Evolutionary conservation across 345 rosid species (phyloP).

Genomic region (Aegle marmelos): DNA sequence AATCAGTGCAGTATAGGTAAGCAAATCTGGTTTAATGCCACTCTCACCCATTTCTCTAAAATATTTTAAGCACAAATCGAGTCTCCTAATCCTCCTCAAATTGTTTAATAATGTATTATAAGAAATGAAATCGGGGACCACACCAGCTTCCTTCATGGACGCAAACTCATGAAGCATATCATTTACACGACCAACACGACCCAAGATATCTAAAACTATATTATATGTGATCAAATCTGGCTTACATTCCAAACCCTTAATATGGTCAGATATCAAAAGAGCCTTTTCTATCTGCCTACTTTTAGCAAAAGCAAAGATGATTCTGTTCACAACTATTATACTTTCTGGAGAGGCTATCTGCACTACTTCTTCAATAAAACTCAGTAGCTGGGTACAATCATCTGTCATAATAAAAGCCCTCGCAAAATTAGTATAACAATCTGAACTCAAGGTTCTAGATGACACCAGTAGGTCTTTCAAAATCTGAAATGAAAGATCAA

Average conservation of each 20-base stretch:
- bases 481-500: slow-evolving; percentile 33
- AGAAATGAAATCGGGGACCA: slow-evolving; percentile 54
- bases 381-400: slow-evolving; percentile 36
- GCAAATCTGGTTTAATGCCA: slow-evolving; percentile 69
- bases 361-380: slow-evolving; percentile 48
- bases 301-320: slow-evolving; percentile 60
- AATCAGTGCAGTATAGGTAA: slow-evolving; percentile 75
- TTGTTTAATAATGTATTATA: slow-evolving; percentile 73
- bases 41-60: slow-evolving; percentile 54
- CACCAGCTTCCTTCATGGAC: slow-evolving; percentile 61
- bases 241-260: slow-evolving; percentile 41
- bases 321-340: slow-evolving; percentile 49
- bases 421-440: slow-evolving; percentile 53
- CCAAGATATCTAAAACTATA: slow-evolving; percentile 61
- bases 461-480: slow-evolving; percentile 44
- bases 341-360: slow-evolving; percentile 40
- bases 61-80: slow-evolving; percentile 55
- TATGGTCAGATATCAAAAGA: slow-evolving; percentile 46
- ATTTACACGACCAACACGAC: slow-evolving; percentile 52
- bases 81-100: slow-evolving; percentile 62
- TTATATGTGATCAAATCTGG: slow-evolving; percentile 76
- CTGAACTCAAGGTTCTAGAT: slow-evolving; percentile 43
- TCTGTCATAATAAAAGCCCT: slow-evolving; percentile 44
- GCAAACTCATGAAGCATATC: slow-evolving; percentile 56
- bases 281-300: slow-evolving; percentile 68